These are phyloP conservation scores for Polytrichum formosum DNA, from an alignment of 225 moss, liverwort and hornwort species.

Conservation along the genomic window DNA sequence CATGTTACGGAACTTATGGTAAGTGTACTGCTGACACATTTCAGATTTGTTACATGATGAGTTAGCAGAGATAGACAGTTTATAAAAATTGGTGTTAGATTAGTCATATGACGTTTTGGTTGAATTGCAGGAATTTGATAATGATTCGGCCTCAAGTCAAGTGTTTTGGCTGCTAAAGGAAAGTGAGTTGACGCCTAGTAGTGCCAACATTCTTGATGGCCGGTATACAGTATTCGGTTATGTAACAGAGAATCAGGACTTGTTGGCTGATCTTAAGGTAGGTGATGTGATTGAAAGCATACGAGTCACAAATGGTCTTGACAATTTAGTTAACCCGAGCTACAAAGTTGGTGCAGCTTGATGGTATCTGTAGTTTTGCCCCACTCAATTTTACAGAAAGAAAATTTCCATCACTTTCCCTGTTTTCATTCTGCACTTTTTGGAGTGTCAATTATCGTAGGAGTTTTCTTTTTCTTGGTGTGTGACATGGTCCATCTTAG, in stretches of 20 bases:
- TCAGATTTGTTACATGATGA: no score
- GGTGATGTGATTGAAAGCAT: slow-evolving; percentile 92
- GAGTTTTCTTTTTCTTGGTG: no score
- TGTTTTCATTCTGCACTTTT: no score
- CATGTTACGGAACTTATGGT: no score
- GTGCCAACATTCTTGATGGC: slow-evolving; percentile 87
- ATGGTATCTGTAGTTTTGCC: slow-evolving; percentile 24
- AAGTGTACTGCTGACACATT: no score
- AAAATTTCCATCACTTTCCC: no score
- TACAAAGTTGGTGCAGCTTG: slow-evolving; percentile 46
- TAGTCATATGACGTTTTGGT: background rate
- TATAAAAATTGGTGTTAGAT: no score
- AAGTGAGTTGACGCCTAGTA: slow-evolving; percentile 91
- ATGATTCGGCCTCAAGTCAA: slow-evolving; percentile 92
- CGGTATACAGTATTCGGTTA: slow-evolving; percentile 93
- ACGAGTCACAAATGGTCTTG: slow-evolving; percentile 71
- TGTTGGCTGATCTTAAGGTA: slow-evolving; percentile 92
- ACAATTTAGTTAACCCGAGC: slow-evolving; percentile 89
- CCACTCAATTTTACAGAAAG: no score
- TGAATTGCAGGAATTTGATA: slow-evolving; percentile 71
- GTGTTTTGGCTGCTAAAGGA: slow-evolving; percentile 97
- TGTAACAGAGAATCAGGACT: slow-evolving; percentile 73
- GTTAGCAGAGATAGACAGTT: background rate
- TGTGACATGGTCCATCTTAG: no score
- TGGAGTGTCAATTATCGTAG: no score